These are phyloP conservation scores for Agaricus subrufescens DNA, from an alignment of 768 basidiomycete species.

Conservation along the genomic window DNA sequence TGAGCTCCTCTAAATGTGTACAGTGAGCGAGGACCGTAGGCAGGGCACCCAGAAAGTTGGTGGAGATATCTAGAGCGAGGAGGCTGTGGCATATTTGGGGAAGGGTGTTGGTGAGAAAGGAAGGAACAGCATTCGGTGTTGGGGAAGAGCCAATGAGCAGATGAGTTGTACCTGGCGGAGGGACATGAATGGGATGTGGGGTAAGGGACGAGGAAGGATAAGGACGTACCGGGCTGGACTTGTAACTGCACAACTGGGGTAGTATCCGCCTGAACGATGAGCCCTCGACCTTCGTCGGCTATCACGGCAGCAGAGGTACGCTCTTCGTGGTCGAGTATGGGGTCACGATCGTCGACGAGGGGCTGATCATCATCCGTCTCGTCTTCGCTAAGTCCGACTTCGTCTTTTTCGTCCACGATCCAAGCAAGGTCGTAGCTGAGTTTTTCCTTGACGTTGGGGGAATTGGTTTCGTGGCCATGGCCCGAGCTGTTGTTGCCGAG, in stretches of 20 bases:
- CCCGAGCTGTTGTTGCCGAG: conserved; percentile 38
- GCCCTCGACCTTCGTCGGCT: conserved; percentile 80
- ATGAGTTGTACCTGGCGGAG: conserved; percentile 80
- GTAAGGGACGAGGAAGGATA: conserved; percentile 4
- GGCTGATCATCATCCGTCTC: conserved; percentile 46
- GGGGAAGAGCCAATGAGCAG: conserved; percentile 80
- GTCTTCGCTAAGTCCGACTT: conserved; percentile 53
- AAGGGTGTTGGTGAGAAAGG: conserved; percentile 65
- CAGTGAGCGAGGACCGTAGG: conserved; percentile 83
- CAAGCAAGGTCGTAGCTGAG: conserved; percentile 76
- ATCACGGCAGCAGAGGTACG: conserved; percentile 74
- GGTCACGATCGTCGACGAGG: conserved; percentile 34
- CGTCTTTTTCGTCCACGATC: conserved; percentile 74
- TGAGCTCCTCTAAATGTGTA: conserved; percentile 83
- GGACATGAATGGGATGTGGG: conserved; percentile 10
- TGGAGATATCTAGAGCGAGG: conserved; percentile 90
- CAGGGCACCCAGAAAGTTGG: conserved; percentile 78
- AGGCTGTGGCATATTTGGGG: conserved; percentile 74
- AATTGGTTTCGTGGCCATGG: conserved; percentile 31
- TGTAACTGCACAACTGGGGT: conserved; percentile 57
- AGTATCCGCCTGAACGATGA: conserved; percentile 72
- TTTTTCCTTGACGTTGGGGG: conserved; percentile 51
- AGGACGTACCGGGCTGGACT: conserved; percentile 64
- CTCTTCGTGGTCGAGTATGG: conserved; percentile 41
- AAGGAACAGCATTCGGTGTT: conserved; percentile 73